Evolutionary conservation across 257 asterid species (phyloP).

Genomic region (Solanum rostratum): DNA sequence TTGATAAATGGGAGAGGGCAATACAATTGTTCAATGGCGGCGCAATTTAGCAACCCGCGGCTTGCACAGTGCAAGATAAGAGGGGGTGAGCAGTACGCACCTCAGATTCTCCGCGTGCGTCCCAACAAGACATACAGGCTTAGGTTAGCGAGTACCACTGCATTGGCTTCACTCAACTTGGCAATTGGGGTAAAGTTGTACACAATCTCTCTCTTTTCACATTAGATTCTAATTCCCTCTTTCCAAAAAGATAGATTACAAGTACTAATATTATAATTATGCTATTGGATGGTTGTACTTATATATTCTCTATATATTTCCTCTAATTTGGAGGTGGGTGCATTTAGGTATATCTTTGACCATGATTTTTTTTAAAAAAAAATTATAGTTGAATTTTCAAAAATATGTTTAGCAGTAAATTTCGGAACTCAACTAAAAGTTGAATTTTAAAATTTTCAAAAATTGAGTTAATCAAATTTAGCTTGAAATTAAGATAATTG

Average conservation of each 20-base stretch:
- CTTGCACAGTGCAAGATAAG: constrained; percentile 37
- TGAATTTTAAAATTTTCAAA: too few relatives aligned
- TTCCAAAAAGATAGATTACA: background rate
- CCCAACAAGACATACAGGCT: constrained; percentile 81
- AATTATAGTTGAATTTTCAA: too few relatives aligned
- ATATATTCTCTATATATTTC: background rate
- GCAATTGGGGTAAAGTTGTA: constrained; percentile 59
- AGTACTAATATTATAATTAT: background rate
- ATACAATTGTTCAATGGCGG: constrained; percentile 70
- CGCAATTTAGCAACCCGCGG: constrained; percentile 26
- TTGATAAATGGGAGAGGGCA: constrained; percentile 89
- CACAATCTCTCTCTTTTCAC: background rate
- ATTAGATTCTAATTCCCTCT: background rate
- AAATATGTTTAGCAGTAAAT: too few relatives aligned
- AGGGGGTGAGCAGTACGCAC: constrained; percentile 63
- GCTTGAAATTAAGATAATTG: too few relatives aligned
- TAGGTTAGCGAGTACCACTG: constrained; percentile 72
- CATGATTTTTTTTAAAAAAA: too few relatives aligned
- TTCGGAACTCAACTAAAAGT: too few relatives aligned
- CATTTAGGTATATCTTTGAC: too few relatives aligned
- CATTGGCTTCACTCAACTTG: constrained; percentile 69
- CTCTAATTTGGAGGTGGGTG: background rate
- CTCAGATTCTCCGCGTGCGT: constrained; percentile 43
- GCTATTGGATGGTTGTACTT: background rate
- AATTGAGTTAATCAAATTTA: too few relatives aligned